A percentile compares a stretch with the other conserved stretches of the same genome.
Conservation (phyloP, 352 stramenopile genomes). For the Phytophthora hybrid region DNA sequence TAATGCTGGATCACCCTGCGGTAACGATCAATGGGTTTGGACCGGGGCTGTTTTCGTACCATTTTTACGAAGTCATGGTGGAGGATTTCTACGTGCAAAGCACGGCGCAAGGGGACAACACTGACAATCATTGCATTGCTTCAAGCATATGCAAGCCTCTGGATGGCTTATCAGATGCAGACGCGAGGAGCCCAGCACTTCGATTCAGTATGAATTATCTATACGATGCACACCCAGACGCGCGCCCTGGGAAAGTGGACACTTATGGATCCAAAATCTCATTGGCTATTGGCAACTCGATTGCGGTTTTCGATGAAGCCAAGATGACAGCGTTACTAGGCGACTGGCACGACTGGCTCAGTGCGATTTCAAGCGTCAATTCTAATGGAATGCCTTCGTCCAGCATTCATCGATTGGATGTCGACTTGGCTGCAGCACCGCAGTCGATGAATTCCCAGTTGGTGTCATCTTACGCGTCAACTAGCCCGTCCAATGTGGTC, state of each 20-base stretch:
- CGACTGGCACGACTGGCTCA: slow-evolving; percentile 72
- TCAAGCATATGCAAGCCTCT: slow-evolving; percentile 63
- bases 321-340: slow-evolving; percentile 71
- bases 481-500: slow-evolving; percentile 42
- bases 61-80: slow-evolving; percentile 75
- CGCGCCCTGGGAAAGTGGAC: slow-evolving; percentile 45
- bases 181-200: slow-evolving; percentile 38
- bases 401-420: slow-evolving; percentile 30
- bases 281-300: slow-evolving; percentile 67
- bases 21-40: slow-evolving; percentile 80
- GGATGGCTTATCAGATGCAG: slow-evolving; percentile 11
- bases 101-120: slow-evolving; percentile 45
- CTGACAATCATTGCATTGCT: slow-evolving; percentile 73
- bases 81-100: slow-evolving; percentile 85
- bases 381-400: slow-evolving; percentile 27
- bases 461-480: slow-evolving; percentile 47
- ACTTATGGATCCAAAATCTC: slow-evolving; percentile 84
- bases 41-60: slow-evolving; percentile 81
- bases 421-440: slow-evolving; percentile 18
- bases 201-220: slow-evolving; percentile 76
- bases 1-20: slow-evolving; percentile 55
- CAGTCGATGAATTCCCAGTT: slow-evolving; percentile 36
- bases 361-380: slow-evolving; percentile 66
- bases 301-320: slow-evolving; percentile 76
- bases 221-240: slow-evolving; percentile 71